These are phyloP conservation scores for Pichia gijzeniarum DNA, from an alignment of 805 yeast species.

Conservation along the genomic window DNA sequence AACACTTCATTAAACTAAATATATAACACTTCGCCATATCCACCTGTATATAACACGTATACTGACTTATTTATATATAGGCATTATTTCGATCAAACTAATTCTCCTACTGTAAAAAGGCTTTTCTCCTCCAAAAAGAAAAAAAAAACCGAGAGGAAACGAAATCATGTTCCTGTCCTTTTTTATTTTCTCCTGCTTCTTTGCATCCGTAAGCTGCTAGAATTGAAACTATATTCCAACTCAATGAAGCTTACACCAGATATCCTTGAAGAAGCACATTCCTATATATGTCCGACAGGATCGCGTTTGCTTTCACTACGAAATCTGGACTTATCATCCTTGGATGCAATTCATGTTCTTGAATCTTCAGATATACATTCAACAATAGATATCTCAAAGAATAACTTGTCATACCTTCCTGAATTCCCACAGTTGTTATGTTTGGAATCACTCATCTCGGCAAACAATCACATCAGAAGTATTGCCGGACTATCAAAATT, in stretches of 20 bases:
- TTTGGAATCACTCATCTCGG: conserved; percentile 49
- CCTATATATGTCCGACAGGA: conserved; percentile 41
- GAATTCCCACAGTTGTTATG: conserved; percentile 40
- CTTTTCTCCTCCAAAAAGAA: too few relatives aligned
- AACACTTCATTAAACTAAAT: too few relatives aligned
- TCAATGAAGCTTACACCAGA: conserved; percentile 53
- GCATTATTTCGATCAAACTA: too few relatives aligned
- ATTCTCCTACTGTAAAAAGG: too few relatives aligned
- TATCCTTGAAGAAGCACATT: conserved; percentile 42
- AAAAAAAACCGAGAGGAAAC: too few relatives aligned
- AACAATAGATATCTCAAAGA: conserved; percentile 69
- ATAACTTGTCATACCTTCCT: conserved; percentile 53
- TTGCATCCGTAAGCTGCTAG: conserved; percentile 3
- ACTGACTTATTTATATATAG: too few relatives aligned
- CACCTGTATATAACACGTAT: too few relatives aligned
- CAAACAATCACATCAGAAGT: conserved; percentile 51
- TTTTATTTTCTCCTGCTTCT: background rate
- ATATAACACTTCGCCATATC: too few relatives aligned
- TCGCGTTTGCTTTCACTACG: conserved; percentile 39
- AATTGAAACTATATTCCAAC: background rate
- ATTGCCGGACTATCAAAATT: conserved; percentile 31
- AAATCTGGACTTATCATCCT: conserved; percentile 33
- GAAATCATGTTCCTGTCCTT: background rate
- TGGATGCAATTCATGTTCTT: conserved; percentile 37
- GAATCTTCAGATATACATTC: conserved; percentile 35